These are phyloP conservation scores for Phaeoacremonium minimum DNA, from an alignment of 2,329 filamentous ascomycete species.

Conservation along the genomic window DNA sequence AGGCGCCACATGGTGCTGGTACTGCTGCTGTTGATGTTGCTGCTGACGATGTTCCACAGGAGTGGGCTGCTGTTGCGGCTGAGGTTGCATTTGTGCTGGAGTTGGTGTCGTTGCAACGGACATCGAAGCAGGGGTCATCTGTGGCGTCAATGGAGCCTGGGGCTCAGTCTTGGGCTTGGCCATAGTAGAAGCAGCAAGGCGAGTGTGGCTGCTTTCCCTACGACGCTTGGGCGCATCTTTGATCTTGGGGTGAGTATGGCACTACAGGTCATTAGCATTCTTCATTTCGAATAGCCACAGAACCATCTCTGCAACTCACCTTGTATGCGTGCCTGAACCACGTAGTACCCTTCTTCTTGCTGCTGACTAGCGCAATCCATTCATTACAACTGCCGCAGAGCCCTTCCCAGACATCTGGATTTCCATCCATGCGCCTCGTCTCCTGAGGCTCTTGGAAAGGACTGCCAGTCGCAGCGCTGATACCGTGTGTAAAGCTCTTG, in stretches of 20 bases:
- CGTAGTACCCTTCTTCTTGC: conserved; percentile 88
- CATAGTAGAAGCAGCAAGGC: conserved; percentile 35
- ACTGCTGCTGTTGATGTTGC: conserved; percentile 11
- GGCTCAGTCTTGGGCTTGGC: conserved; percentile 44
- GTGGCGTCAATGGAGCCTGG: conserved; percentile 33
- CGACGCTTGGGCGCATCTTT: conserved; percentile 67
- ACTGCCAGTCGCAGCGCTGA: conserved; percentile 75
- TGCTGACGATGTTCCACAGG: conserved; percentile 12
- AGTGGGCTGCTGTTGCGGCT: conserved; percentile 11
- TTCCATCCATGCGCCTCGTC: conserved; percentile 72
- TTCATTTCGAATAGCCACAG: not conserved
- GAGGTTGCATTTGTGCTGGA: conserved; percentile 18
- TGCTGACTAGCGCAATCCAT: conserved; percentile 77
- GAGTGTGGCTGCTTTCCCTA: conserved; percentile 55
- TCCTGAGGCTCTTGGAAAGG: conserved; percentile 75
- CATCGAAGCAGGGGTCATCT: conserved; percentile 30
- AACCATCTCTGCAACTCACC: conserved; percentile 38
- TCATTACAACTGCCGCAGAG: conserved; percentile 74
- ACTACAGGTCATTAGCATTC: too few species aligned
- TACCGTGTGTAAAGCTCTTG: conserved; percentile 84
- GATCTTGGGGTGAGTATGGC: conserved; percentile 67
- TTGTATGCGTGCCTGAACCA: conserved; percentile 91
- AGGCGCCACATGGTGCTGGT: conserved; percentile 11
- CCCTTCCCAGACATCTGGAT: conserved; percentile 78
- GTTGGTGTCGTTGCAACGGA: conserved; percentile 34